Base-by-base conservation (phyloP, 768 basidiomycete species). In the Fistulinella prunicolor region DNA sequence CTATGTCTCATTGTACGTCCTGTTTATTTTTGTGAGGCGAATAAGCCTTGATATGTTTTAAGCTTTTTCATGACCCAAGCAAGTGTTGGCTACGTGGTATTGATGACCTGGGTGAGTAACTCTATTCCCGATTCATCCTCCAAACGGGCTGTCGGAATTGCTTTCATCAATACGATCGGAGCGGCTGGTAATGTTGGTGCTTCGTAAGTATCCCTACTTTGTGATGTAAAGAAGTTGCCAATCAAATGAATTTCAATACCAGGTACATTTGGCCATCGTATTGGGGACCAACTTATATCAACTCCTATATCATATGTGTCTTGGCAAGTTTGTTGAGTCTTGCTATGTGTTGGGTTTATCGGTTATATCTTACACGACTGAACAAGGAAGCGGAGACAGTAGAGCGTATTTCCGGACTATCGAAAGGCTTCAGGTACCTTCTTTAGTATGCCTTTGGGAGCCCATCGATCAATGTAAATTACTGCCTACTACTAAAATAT, bases 101-200 rank as follows among this genome's bases (percentile, higher is more conserved):
- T 87, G 58, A 69, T 71, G 58, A 65, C 74, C 16, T 77, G 76
- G 79, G 68, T 77, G 42, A 72, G 72, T 44, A 78, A 73, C 53
- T 73, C 75, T 10, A 73, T 94, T 66, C 82, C 88, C 17, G 79
- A 83, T n/a, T 82, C 91, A 21, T 81, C 85, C n/a, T 81, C 84
- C 17, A 93, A 93, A 66, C 82, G 91, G 7, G 87, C 90, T 9
- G 84, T 91, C n/a, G 85, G 83, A 16, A 72, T 94, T 34, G 91
- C 89, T 1, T 66, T 87, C 46, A 79, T 91, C 59, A 91, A 90
- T 64, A 80, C 85, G 26, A 79, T 89, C 58, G 84, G 83, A 12
- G 83, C 89, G 57, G 73, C 88, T 7, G 91, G 91, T 0, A 94
- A 93, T 68, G 74, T 94, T 28, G 70, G 81, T 36, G 88, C 90